These are phyloP conservation scores for Neofusicoccum cordaticola DNA, from an alignment of 2,329 filamentous ascomycete genomes.

Conservation along the genomic window DNA sequence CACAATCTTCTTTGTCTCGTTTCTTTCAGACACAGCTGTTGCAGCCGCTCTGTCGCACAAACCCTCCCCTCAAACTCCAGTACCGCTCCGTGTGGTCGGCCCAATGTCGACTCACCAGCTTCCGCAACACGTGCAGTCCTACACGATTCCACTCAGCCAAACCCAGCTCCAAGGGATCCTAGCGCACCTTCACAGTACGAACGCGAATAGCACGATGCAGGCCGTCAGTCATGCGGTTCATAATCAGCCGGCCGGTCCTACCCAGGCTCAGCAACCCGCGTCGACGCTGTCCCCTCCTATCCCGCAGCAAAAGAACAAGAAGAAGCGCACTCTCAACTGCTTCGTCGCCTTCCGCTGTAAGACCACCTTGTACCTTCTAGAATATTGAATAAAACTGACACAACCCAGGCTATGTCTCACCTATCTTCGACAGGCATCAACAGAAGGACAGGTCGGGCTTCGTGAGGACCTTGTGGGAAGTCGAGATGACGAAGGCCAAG, in stretches of 20 bases:
- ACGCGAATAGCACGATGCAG: neutral
- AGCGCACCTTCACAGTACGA: neutral
- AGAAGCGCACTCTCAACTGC: conserved; percentile 30
- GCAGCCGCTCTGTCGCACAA: neutral
- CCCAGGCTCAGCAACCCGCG: neutral
- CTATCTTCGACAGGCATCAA: conserved; percentile 45
- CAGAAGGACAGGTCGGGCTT: conserved; percentile 55
- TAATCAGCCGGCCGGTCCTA: neutral
- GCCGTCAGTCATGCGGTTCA: no score
- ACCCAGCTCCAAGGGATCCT: neutral
- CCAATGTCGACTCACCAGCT: neutral
- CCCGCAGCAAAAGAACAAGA: neutral
- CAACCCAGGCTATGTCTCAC: conserved; percentile 47
- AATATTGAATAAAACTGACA: conserved; percentile 12
- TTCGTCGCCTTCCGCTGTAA: conserved; percentile 38
- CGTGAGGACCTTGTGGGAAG: conserved; percentile 50
- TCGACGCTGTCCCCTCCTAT: neutral
- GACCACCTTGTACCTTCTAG: neutral
- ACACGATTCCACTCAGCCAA: neutral
- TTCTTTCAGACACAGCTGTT: neutral
- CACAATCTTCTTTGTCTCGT: neutral
- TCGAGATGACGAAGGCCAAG: conserved; percentile 50
- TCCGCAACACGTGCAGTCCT: neutral
- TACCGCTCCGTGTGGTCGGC: neutral
- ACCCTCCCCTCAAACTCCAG: neutral